Percentiles rank a stretch among this genome's conserved stretches.
phyloP scores from a whole-genome alignment of 2,329 filamentous ascomycete species.

The Dactylella cylindrospora region DNA sequence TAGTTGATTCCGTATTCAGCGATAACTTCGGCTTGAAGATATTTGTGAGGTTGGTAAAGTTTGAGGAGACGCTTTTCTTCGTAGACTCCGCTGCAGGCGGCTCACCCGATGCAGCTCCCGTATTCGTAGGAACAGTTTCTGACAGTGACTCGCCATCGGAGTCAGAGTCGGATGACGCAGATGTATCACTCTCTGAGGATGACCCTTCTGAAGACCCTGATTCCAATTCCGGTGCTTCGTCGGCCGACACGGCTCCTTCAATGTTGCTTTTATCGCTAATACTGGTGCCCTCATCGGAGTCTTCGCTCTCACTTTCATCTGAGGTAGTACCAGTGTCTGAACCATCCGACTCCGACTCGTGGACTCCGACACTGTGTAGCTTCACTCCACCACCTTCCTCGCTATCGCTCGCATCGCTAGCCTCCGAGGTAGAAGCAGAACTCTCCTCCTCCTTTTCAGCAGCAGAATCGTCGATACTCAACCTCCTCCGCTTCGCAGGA shows the following conservation, averaged over 20 bases:
- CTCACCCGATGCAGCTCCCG: not conserved
- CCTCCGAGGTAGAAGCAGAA: conserved; percentile 45
- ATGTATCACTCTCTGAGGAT: conserved; percentile 2
- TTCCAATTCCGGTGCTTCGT: not conserved
- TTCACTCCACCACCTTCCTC: not conserved
- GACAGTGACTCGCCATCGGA: conserved; percentile 12
- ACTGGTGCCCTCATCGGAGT: conserved; percentile 3
- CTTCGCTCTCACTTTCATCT: conserved; percentile 14
- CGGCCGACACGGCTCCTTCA: not conserved
- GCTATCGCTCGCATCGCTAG: conserved; percentile 14
- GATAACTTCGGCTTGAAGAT: conserved; percentile 34
- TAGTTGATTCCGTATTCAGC: conserved; percentile 14
- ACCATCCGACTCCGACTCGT: not conserved
- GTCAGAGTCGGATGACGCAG: conserved; percentile 9
- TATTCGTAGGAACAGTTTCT: not conserved
- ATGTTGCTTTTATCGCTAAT: conserved; percentile 5
- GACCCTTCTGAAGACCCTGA: not conserved
- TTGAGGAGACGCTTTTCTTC: conserved; percentile 13
- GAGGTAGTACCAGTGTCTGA: no score
- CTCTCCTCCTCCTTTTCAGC: conserved; percentile 50
- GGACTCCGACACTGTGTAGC: not conserved
- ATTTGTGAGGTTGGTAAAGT: conserved; percentile 34
- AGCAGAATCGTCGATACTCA: conserved; percentile 46
- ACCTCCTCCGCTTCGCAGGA: conserved; percentile 52
- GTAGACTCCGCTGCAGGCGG: not conserved